phyloP scores from a whole-genome alignment of 306 rosid genomes.

The Crataegus laevigata region DNA sequence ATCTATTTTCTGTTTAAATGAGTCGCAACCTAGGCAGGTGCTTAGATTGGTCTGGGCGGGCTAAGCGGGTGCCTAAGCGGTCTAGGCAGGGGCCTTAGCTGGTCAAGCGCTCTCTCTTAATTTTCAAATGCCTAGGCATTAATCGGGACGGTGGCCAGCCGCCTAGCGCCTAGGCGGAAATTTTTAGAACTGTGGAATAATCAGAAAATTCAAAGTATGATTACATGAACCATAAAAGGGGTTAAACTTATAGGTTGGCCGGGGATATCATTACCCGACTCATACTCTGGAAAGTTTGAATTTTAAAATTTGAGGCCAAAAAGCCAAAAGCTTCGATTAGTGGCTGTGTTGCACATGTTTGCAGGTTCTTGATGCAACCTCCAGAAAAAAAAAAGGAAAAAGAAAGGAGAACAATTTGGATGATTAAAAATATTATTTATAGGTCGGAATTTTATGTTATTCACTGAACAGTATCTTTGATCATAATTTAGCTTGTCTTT shows the following conservation, averaged over 20 bases:
- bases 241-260: background rate
- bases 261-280: background rate
- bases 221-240: background rate
- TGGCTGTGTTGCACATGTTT: conserved; percentile 29
- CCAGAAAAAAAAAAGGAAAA: background rate
- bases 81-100: too few relatives aligned
- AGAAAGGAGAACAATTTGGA: too few relatives aligned
- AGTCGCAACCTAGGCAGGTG: too few relatives aligned
- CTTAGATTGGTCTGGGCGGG: too few relatives aligned
- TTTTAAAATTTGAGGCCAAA: conserved; percentile 14
- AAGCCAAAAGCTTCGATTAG: background rate
- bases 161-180: too few relatives aligned
- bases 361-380: background rate
- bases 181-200: too few relatives aligned
- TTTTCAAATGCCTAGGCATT: too few relatives aligned
- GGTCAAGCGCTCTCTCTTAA: too few relatives aligned
- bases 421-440: background rate
- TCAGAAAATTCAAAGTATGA: background rate
- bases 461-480: background rate
- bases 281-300: conserved; percentile 27
- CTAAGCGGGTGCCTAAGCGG: too few relatives aligned
- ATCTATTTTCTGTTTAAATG: too few relatives aligned
- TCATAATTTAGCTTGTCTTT: background rate
- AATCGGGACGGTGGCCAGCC: too few relatives aligned
- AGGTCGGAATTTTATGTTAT: background rate